These are phyloP conservation scores for Colletotrichum salicis DNA, from an alignment of 2,329 filamentous ascomycete species.

Conservation along the genomic window DNA sequence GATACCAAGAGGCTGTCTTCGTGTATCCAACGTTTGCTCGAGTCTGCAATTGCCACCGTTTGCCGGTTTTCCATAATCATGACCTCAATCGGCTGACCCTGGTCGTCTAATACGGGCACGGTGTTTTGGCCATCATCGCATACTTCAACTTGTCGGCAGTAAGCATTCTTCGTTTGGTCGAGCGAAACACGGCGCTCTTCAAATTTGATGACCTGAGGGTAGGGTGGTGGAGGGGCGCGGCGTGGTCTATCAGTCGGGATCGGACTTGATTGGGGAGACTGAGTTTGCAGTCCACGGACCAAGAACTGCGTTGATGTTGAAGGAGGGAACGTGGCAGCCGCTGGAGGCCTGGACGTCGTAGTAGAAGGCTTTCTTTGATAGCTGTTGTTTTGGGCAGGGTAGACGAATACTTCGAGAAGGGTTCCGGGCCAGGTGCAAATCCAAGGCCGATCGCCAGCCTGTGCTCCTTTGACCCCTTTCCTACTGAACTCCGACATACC, in stretches of 20 bases:
- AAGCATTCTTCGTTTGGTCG: conserved; percentile 48
- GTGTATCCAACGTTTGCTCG: conserved; percentile 31
- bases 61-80: conserved; percentile 53
- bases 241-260: conserved; percentile 11
- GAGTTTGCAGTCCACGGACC: conserved; percentile 17
- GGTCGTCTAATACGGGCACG: conserved; percentile 46
- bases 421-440: conserved; percentile 69
- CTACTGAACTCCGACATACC: conserved; percentile 46
- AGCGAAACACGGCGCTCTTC: conserved; percentile 60
- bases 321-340: conserved; percentile 33
- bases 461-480: conserved; percentile 48
- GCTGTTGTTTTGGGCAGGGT: conserved; percentile 62
- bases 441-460: conserved; percentile 65
- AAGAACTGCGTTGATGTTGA: conserved; percentile 29
- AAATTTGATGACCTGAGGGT: conserved; percentile 65
- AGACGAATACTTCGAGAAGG: conserved; percentile 67
- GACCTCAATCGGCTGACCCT: conserved; percentile 55
- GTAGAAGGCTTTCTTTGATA: conserved; percentile 33
- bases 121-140: conserved; percentile 49
- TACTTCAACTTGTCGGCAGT: conserved; percentile 62
- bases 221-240: conserved; percentile 46
- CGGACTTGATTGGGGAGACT: background rate
- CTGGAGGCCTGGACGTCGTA: conserved; percentile 3
- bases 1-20: conserved; percentile 27
- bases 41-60: conserved; percentile 24